phyloP scores from a whole-genome alignment of 495 filamentous ascomycete species.

The Neurospora terricola region DNA sequence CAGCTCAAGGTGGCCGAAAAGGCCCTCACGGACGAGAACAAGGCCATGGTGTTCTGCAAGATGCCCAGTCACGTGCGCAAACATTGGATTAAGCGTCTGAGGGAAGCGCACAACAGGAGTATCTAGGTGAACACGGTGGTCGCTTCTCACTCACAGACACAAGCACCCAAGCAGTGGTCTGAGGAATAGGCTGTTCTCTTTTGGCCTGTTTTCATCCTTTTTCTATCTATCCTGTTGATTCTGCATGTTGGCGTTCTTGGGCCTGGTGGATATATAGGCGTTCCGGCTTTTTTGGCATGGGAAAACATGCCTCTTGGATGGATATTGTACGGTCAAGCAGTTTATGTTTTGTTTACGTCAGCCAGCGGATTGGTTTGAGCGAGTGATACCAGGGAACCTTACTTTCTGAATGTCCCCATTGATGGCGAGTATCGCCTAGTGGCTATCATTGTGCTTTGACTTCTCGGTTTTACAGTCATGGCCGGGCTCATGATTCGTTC shows the following conservation, averaged over 20 bases:
- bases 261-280: background rate
- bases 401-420: background rate
- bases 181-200: background rate
- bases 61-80: constrained; percentile 33
- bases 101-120: constrained; percentile 37
- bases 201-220: background rate
- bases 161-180: background rate
- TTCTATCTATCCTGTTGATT: background rate
- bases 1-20: constrained; percentile 45
- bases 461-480: background rate
- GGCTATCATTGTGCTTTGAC: background rate
- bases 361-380: background rate
- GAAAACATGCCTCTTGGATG: background rate
- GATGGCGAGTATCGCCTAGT: background rate
- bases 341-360: background rate
- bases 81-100: constrained; percentile 38
- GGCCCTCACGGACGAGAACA: constrained; percentile 40
- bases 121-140: constrained; percentile 5
- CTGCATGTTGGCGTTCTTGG: background rate
- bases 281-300: background rate
- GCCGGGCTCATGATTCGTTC: background rate
- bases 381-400: background rate
- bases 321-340: background rate
- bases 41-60: constrained; percentile 45
- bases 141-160: background rate